These are phyloP conservation scores for Apiosordaria backusii DNA, from an alignment of 495 filamentous ascomycete genomes.

Conservation along the genomic window DNA sequence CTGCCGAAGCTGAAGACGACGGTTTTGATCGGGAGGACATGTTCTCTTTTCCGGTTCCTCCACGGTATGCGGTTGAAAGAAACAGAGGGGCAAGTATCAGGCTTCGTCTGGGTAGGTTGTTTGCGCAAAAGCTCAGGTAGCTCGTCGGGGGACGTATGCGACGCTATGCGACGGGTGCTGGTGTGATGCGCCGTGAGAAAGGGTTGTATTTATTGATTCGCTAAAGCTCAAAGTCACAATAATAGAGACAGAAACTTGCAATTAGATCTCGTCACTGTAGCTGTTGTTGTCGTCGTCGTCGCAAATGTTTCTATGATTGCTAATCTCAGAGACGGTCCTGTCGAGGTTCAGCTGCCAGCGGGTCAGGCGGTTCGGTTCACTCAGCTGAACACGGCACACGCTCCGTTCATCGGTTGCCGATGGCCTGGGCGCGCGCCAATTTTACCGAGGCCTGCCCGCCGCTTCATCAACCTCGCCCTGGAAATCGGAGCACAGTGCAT, in stretches of 20 bases:
- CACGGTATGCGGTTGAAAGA: no score
- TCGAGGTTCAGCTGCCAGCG: not conserved
- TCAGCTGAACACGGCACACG: not conserved
- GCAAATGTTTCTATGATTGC: not conserved
- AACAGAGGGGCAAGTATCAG: no score
- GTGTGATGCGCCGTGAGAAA: no score
- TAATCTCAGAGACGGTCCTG: not conserved
- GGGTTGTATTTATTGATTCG: no score
- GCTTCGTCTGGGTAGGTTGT: no score
- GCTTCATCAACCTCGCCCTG: not conserved
- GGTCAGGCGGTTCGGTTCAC: not conserved
- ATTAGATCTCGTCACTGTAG: not conserved
- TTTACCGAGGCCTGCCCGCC: not conserved
- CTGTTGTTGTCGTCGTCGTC: not conserved
- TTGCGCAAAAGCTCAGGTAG: no score
- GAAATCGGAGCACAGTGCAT: conserved; percentile 10
- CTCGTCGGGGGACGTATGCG: no score
- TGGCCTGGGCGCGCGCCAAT: not conserved
- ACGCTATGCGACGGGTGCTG: no score
- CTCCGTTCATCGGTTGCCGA: not conserved
- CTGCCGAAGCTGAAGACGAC: conserved; percentile 5
- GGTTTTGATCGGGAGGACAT: conserved; percentile 2
- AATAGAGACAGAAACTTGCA: no score
- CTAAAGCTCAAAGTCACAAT: no score
- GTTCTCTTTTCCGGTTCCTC: not conserved